Percentiles rank a stretch among this genome's conserved stretches.
Conservation (phyloP, 2,329 filamentous ascomycete species). For the Tolypocladium endophyticum region DNA sequence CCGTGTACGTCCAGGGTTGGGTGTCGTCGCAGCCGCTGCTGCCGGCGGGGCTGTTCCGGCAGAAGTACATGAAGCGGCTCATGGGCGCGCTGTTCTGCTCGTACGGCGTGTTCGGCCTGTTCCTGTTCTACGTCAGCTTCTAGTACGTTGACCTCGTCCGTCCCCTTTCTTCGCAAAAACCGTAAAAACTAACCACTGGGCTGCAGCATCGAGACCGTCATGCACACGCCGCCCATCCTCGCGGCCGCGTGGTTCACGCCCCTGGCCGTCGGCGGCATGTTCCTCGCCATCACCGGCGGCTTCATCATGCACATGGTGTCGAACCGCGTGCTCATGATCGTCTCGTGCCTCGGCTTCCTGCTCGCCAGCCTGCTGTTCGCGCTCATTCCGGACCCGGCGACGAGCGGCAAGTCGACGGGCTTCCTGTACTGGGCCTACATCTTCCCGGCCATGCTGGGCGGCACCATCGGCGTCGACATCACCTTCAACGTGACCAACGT, state of each 20-base stretch:
- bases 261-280: slow-evolving; percentile 55
- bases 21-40: slow-evolving; percentile 58
- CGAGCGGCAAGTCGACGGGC: slow-evolving; percentile 20
- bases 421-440: slow-evolving; percentile 59
- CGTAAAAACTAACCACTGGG: not conserved
- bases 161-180: not conserved
- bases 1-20: slow-evolving; percentile 65
- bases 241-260: slow-evolving; percentile 61
- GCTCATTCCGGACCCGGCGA: slow-evolving; percentile 43
- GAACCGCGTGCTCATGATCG: slow-evolving; percentile 50
- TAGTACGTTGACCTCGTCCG: slow-evolving; percentile 36
- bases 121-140: slow-evolving; percentile 58
- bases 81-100: slow-evolving; percentile 50
- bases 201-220: slow-evolving; percentile 45
- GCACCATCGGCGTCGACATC: slow-evolving; percentile 65
- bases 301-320: slow-evolving; percentile 57
- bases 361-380: slow-evolving; percentile 52
- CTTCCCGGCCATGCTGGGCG: slow-evolving; percentile 59
- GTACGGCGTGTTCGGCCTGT: slow-evolving; percentile 60
- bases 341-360: slow-evolving; percentile 51
- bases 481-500: slow-evolving; percentile 67
- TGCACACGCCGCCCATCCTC: slow-evolving; percentile 48
- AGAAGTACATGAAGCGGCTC: slow-evolving; percentile 58
- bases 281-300: slow-evolving; percentile 52
- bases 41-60: slow-evolving; percentile 57